These are phyloP conservation scores for Incumbomyces delicatus DNA, from an alignment of 2,329 filamentous ascomycete species.

Conservation along the genomic window DNA sequence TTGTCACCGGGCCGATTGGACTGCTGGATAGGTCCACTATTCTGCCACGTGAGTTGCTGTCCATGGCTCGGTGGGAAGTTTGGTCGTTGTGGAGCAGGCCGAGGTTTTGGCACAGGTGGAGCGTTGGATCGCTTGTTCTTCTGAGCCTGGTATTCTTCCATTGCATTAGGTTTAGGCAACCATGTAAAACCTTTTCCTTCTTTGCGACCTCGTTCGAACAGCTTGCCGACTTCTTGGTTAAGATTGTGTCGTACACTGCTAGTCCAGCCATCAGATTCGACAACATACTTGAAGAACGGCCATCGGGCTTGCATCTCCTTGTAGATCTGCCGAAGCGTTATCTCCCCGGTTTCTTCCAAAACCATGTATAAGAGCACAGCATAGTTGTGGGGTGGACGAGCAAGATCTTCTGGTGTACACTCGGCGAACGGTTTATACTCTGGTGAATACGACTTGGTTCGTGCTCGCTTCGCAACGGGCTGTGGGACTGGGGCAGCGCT, in stretches of 20 bases:
- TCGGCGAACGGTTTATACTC: conserved; percentile 50
- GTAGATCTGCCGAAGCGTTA: conserved; percentile 59
- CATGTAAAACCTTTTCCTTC: conserved; percentile 56
- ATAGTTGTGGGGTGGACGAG: conserved; percentile 53
- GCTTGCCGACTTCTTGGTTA: conserved; percentile 43
- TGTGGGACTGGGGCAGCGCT: conserved; percentile 12
- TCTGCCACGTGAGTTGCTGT: conserved; percentile 4
- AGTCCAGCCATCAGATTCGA: conserved; percentile 56
- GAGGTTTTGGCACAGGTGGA: conserved; percentile 18
- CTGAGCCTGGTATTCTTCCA: conserved; percentile 13
- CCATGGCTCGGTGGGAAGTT: conserved; percentile 4
- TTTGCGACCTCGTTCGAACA: conserved; percentile 51
- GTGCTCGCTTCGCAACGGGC: conserved; percentile 28
- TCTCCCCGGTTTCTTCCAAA: conserved; percentile 41
- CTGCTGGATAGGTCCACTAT: not conserved
- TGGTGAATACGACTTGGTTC: conserved; percentile 49
- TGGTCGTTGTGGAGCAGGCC: conserved; percentile 10
- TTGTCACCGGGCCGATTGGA: not conserved
- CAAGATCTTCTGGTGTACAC: conserved; percentile 53
- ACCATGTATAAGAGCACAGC: conserved; percentile 56
- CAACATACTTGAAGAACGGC: conserved; percentile 52
- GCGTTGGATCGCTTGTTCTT: conserved; percentile 12
- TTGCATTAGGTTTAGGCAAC: conserved; percentile 43
- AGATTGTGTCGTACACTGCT: conserved; percentile 59
- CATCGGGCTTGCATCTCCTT: conserved; percentile 54